Evolutionary conservation across 148 eudicot species (phyloP), one percentile per base, ranked within the genome.

Genomic region (Camellia japonica): DNA sequence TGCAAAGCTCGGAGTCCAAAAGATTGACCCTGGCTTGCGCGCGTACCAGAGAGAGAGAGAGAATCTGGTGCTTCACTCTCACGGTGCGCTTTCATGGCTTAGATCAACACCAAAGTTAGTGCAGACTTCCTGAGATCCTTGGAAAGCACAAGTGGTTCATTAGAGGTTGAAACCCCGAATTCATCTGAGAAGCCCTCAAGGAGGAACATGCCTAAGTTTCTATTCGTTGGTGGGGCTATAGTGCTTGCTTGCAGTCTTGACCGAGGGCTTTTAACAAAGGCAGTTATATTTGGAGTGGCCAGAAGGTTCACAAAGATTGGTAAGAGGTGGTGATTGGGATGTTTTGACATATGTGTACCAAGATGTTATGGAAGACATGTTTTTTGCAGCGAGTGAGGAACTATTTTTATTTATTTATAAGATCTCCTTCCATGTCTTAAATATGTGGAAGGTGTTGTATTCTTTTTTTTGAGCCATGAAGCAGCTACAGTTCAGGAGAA

Each of bases 171-270:
- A 51, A 16, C 82, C 11, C 0, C 23, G 12, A 80, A 74, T 60
- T 73, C 84, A 13, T 41, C 79, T 15, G 87, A 79, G 23, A 87
- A 89, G 87, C 90, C 82, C n/a, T 20, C 65, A 46, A 82, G 86
- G 68, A 84, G 87, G 77, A 86, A 65, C 68, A 70, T 89, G 55
- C 87, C 86, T 0, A 91, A 79, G 83, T 7, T 85, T 68, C 70
- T 89, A 66, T 76, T 91, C 9, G 81, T 91, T 55, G 90, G 92
- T 63, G 94, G 94, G 41, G 94, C 91, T 3, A 55, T 91, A 77
- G 89, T 84, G 19, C 83, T 91, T 55, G 91, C 92, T 54, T 91
- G 94, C 84, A 83, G 80, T 81, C 81, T 91, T 30, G 91, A 89
- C 66, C 77, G 84, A 41, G 91, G 91, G 18, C 91, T 89, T 23